Percentiles rank a stretch among this genome's conserved stretches.
These are phyloP conservation scores for Neofusicoccum umdonicola DNA, from an alignment of 2,329 filamentous ascomycete species.

Conservation along the genomic window DNA sequence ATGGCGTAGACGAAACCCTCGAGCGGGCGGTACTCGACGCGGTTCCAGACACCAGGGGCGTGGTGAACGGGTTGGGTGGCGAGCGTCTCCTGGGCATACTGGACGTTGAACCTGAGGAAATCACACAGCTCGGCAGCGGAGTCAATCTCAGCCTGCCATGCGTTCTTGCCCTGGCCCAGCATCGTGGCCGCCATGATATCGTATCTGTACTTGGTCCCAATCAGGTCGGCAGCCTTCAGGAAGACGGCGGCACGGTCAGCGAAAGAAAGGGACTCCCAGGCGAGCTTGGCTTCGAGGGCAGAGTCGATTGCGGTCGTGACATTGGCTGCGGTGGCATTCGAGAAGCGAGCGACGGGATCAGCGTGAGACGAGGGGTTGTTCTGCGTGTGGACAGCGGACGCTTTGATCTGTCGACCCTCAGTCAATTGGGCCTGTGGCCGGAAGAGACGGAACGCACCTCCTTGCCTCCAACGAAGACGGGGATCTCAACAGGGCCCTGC, in stretches of 20 bases:
- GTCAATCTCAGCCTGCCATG: conserved; percentile 99
- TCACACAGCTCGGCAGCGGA: conserved; percentile 88
- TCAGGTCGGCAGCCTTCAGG: conserved; percentile 90
- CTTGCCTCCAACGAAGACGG: conserved; percentile 79
- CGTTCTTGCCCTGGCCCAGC: conserved; percentile 96
- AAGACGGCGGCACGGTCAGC: conserved; percentile 89
- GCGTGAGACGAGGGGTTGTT: conserved; percentile 80
- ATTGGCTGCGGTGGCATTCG: conserved; percentile 73
- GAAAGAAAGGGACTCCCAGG: conserved; percentile 85
- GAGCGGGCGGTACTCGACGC: conserved; percentile 82
- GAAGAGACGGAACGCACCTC: conserved; percentile 53
- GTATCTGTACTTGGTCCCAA: conserved; percentile 90
- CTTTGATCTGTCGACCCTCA: conserved; percentile 58
- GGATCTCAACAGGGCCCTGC: conserved; percentile 71
- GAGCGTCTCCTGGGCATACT: conserved; percentile 90
- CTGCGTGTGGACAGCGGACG: conserved; percentile 65
- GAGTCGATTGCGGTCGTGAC: conserved; percentile 78
- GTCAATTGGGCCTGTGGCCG: neutral
- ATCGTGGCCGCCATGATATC: conserved; percentile 96
- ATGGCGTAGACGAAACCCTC: conserved; percentile 96
- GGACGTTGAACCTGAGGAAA: conserved; percentile 90
- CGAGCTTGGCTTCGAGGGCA: conserved; percentile 78
- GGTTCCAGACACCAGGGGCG: conserved; percentile 83
- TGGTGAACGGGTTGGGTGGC: conserved; percentile 83
- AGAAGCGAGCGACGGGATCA: conserved; percentile 76